These are phyloP conservation scores for Candida sonorensis DNA, from an alignment of 805 yeast species.

Conservation along the genomic window DNA sequence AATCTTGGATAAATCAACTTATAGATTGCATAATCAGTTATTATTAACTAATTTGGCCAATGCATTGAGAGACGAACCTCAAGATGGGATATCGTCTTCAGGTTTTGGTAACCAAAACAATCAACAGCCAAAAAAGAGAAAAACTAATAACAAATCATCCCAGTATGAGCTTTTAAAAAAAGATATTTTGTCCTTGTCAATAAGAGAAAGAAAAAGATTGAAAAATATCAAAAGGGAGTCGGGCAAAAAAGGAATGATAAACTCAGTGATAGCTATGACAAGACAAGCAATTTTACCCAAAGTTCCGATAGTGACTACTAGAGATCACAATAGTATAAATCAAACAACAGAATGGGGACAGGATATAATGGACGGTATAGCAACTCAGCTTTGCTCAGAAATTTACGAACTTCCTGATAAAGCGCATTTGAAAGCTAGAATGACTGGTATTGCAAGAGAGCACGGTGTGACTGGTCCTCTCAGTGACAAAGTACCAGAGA, in stretches of 20 bases:
- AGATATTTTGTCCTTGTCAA: slow-evolving; percentile 80
- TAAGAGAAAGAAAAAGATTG: slow-evolving; percentile 77
- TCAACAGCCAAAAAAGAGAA: slow-evolving; percentile 28
- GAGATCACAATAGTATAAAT: slow-evolving; percentile 12
- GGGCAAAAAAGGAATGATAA: slow-evolving; percentile 70
- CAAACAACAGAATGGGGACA: slow-evolving; percentile 82
- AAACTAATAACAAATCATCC: slow-evolving; percentile 47
- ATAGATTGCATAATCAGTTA: slow-evolving; percentile 75
- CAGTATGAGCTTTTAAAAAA: slow-evolving; percentile 80
- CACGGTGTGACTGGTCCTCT: slow-evolving; percentile 81
- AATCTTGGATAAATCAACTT: slow-evolving; percentile 43
- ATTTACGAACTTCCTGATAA: slow-evolving; percentile 77
- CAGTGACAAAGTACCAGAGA: slow-evolving; percentile 71
- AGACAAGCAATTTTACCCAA: slow-evolving; percentile 74
- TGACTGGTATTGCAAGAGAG: slow-evolving; percentile 81
- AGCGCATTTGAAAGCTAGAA: slow-evolving; percentile 56
- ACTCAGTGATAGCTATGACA: slow-evolving; percentile 60
- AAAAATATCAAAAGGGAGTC: slow-evolving; percentile 78
- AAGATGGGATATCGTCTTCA: slow-evolving; percentile 41
- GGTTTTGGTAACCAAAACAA: slow-evolving; percentile 38
- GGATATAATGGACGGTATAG: slow-evolving; percentile 81
- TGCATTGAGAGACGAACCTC: slow-evolving; percentile 69
- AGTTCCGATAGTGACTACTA: slow-evolving; percentile 62
- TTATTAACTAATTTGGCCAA: slow-evolving; percentile 79
- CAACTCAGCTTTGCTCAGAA: slow-evolving; percentile 74